These are phyloP conservation scores for Calonectria pseudoreteaudii DNA, from an alignment of 2,329 filamentous ascomycete genomes.

Conservation along the genomic window DNA sequence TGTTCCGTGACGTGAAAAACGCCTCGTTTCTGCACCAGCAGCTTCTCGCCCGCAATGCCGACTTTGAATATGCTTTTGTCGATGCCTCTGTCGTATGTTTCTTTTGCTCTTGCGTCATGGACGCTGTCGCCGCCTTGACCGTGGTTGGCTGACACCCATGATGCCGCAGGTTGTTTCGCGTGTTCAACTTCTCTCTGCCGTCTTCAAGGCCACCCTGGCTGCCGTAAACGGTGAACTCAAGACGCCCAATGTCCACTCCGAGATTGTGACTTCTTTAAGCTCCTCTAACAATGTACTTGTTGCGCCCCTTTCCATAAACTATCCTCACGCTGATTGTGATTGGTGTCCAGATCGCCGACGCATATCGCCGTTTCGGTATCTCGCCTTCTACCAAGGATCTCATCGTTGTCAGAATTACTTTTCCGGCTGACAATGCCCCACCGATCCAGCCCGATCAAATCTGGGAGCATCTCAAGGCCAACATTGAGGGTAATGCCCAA, in stretches of 20 bases:
- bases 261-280: conserved; percentile 84
- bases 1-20: conserved; percentile 84
- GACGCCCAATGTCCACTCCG: conserved; percentile 89
- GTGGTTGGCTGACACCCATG: conserved; percentile 17
- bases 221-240: conserved; percentile 72
- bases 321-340: conserved; percentile 19
- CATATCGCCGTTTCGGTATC: conserved; percentile 90
- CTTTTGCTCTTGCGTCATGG: not conserved
- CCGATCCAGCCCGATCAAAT: conserved; percentile 59
- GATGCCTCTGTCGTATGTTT: conserved; percentile 80
- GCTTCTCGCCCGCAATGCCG: conserved; percentile 83
- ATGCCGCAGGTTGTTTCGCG: conserved; percentile 73
- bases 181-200: conserved; percentile 78
- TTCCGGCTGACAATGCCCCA: conserved; percentile 57
- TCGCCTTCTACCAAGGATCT: conserved; percentile 76
- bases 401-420: conserved; percentile 84
- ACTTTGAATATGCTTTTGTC: conserved; percentile 94
- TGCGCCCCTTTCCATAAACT: not conserved
- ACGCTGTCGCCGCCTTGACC: not conserved
- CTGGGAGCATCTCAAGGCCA: conserved; percentile 68
- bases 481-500: conserved; percentile 71
- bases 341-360: conserved; percentile 80
- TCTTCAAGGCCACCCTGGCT: conserved; percentile 81
- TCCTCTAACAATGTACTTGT: conserved; percentile 80
- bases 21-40: conserved; percentile 82